A percentile compares a stretch with the other conserved stretches of the same genome.
Conservation (phyloP, 768 basidiomycete species). For the Coprinellus micaceus region DNA sequence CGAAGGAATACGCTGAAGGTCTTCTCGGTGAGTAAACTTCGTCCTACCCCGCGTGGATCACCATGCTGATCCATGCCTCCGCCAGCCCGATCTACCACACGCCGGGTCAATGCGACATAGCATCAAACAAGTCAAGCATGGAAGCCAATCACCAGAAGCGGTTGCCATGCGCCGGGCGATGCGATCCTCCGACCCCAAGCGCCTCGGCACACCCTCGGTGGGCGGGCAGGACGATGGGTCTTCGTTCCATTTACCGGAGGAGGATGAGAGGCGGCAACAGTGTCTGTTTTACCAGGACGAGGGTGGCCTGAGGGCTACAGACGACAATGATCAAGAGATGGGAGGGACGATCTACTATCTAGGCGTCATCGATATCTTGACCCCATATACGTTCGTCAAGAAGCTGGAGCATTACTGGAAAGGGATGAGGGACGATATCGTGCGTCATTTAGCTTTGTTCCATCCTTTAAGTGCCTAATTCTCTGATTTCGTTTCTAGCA, state of each 20-base stretch:
- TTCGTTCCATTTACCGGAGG: slow-evolving; percentile 53
- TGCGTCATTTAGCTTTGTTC: slow-evolving; percentile 40
- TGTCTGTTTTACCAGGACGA: slow-evolving; percentile 98
- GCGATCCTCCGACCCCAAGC: slow-evolving; percentile 75
- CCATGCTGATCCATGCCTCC: slow-evolving; percentile 4
- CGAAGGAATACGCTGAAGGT: slow-evolving; percentile 88
- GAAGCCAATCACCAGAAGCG: slow-evolving; percentile 63
- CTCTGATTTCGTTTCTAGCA: slow-evolving; percentile 49
- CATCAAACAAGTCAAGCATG: slow-evolving; percentile 52
- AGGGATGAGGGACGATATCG: slow-evolving; percentile 80
- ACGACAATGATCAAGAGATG: slow-evolving; percentile 71
- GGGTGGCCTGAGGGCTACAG: slow-evolving; percentile 86
- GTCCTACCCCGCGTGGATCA: background rate
- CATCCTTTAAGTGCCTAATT: background rate
- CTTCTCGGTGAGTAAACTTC: slow-evolving; percentile 66
- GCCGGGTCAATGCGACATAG: slow-evolving; percentile 34
- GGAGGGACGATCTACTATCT: slow-evolving; percentile 82
- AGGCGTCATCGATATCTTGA: slow-evolving; percentile 95
- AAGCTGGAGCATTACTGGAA: slow-evolving; percentile 90
- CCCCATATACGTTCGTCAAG: slow-evolving; percentile 79
- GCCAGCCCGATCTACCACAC: slow-evolving; percentile 68
- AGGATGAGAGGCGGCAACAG: slow-evolving; percentile 56
- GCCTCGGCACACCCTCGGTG: slow-evolving; percentile 38
- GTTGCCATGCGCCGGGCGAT: slow-evolving; percentile 84
- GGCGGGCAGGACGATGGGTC: slow-evolving; percentile 11